These are phyloP conservation scores for Aspergillus asperescens DNA, from an alignment of 495 filamentous ascomycete genomes.

Conservation along the genomic window DNA sequence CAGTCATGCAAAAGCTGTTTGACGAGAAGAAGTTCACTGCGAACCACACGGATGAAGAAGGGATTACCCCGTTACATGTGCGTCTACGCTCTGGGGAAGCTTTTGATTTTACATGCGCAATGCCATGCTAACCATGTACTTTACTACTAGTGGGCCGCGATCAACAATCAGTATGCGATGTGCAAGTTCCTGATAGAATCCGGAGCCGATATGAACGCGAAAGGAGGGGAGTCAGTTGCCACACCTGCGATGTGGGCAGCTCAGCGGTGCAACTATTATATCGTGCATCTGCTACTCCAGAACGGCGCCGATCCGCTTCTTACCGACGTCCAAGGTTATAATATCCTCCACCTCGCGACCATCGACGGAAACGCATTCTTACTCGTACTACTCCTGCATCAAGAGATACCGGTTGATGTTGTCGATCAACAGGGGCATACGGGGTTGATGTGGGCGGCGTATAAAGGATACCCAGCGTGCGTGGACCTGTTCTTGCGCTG, in stretches of 20 bases:
- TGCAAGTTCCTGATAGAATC: conserved; percentile 89
- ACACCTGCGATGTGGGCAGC: conserved; percentile 97
- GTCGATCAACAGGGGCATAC: conserved; percentile 86
- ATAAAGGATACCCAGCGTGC: conserved; percentile 86
- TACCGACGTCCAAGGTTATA: conserved; percentile 90
- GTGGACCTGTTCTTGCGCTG: conserved; percentile 92
- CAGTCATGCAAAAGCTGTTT: conserved; percentile 81
- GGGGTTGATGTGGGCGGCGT: conserved; percentile 95
- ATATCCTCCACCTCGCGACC: conserved; percentile 91
- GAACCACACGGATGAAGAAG: conserved; percentile 78
- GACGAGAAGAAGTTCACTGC: conserved; percentile 74
- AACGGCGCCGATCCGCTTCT: conserved; percentile 86
- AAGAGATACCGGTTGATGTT: conserved; percentile 88
- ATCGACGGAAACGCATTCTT: conserved; percentile 96
- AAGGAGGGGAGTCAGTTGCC: conserved; percentile 87
- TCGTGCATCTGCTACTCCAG: conserved; percentile 73
- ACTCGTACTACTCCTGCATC: conserved; percentile 80
- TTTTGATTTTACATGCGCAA: background rate
- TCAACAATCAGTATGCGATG: conserved; percentile 95
- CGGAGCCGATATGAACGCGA: conserved; percentile 88
- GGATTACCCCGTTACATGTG: conserved; percentile 94
- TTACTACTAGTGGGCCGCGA: conserved; percentile 84
- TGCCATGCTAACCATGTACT: background rate
- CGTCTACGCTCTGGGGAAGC: conserved; percentile 21
- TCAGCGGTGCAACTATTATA: conserved; percentile 86